Evolutionary conservation across 345 rosid genomes (phyloP).

Genomic region (Pugionium dolabratum): DNA sequence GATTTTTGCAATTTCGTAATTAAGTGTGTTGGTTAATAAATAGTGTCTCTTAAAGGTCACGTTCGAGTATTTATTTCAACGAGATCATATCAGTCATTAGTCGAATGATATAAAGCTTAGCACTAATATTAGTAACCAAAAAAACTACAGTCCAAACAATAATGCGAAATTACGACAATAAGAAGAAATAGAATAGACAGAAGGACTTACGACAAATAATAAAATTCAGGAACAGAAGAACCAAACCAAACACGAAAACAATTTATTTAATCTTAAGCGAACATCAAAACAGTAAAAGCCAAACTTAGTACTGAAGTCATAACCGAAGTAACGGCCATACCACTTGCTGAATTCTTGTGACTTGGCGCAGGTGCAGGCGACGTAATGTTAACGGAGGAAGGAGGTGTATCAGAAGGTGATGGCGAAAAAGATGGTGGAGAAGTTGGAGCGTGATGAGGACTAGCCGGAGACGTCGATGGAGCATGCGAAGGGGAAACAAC

Average conservation of each 20-base stretch:
- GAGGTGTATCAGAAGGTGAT: conserved; percentile 25
- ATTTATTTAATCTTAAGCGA: conserved; percentile 12
- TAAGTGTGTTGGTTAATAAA: too few relatives aligned
- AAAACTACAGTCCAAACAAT: background rate
- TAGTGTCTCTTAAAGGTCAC: too few relatives aligned
- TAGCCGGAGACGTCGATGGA: background rate
- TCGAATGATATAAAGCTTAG: background rate
- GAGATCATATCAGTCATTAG: too few relatives aligned
- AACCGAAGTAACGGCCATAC: conserved; percentile 19
- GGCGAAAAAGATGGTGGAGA: conserved; percentile 16
- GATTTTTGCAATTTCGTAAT: too few relatives aligned
- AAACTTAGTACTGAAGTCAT: conserved; percentile 16
- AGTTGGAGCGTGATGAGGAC: conserved; percentile 28
- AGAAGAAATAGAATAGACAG: background rate
- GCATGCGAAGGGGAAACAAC: conserved; percentile 11
- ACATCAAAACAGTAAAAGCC: conserved; percentile 9
- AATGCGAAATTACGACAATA: background rate
- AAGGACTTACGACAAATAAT: background rate
- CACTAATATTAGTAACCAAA: background rate
- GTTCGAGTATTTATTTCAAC: too few relatives aligned
- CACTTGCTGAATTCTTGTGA: conserved; percentile 18
- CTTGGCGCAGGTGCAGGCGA: conserved; percentile 39
- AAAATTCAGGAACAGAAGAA: conserved; percentile 4
- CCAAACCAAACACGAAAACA: background rate
- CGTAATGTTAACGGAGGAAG: background rate